phyloP scores from a whole-genome alignment of 1,284 basidiomycete genomes.

The Wallemia mellicola region DNA sequence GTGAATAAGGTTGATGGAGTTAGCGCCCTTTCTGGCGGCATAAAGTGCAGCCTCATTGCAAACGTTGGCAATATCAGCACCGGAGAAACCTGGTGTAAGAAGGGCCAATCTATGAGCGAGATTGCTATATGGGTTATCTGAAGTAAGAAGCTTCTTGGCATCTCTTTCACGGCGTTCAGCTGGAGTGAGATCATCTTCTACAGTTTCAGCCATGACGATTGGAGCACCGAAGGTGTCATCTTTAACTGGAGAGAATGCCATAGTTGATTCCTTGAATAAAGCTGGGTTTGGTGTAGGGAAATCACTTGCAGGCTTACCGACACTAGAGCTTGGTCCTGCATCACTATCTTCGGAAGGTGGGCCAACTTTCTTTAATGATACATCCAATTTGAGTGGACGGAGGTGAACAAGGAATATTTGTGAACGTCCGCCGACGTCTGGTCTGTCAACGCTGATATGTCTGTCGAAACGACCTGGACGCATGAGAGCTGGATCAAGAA shows the following conservation, averaged over 20 bases:
- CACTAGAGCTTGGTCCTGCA: neutral
- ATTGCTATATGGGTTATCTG: constrained; percentile 21
- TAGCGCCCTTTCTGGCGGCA: constrained; percentile 57
- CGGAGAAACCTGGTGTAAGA: constrained; percentile 88
- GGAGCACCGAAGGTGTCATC: neutral
- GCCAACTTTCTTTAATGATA: neutral
- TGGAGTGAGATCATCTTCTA: constrained; percentile 2
- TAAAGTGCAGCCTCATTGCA: constrained; percentile 94
- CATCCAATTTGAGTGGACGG: constrained; percentile 30
- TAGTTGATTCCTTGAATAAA: neutral
- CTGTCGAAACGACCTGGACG: constrained; percentile 93
- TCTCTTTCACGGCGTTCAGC: constrained; percentile 4
- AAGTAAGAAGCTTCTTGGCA: neutral
- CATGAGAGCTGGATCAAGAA: constrained; percentile 77
- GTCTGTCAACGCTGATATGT: constrained; percentile 81
- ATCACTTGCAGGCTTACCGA: neutral
- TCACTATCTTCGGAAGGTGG: constrained; percentile 1
- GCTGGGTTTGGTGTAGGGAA: neutral
- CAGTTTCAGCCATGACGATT: neutral
- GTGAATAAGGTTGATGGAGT: constrained; percentile 50
- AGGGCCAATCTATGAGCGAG: constrained; percentile 79
- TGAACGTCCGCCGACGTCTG: constrained; percentile 72
- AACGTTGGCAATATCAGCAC: constrained; percentile 94
- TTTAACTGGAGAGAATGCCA: neutral
- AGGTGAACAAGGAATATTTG: constrained; percentile 89